Evolutionary conservation across 2,329 filamentous ascomycete genomes (phyloP).

Genomic region (Gyromitra esculenta): DNA sequence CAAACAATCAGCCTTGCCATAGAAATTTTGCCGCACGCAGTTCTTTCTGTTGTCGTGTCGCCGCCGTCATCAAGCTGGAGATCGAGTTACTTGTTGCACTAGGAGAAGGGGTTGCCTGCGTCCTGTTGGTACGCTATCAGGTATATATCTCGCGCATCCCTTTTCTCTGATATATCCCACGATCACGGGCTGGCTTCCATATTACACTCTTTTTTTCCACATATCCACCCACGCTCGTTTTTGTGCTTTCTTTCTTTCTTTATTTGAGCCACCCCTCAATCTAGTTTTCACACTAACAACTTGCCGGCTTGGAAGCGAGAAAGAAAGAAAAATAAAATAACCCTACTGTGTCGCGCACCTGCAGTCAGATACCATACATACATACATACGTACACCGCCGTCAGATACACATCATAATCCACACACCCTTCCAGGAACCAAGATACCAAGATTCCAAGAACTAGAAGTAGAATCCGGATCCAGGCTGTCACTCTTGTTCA

Average conservation of each 20-base stretch:
- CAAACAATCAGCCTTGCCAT: constrained; percentile 46
- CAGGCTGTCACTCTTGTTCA: constrained; percentile 2
- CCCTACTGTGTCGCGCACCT: constrained; percentile 18
- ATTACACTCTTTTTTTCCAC: constrained; percentile 27
- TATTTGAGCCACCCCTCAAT: not conserved
- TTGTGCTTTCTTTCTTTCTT: not conserved
- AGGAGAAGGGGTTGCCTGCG: constrained; percentile 30
- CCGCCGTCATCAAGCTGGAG: constrained; percentile 13
- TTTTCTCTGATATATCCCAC: constrained; percentile 33
- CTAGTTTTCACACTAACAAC: constrained; percentile 11
- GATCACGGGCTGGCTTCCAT: constrained; percentile 36
- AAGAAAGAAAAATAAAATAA: constrained; percentile 29
- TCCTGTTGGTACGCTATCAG: constrained; percentile 34
- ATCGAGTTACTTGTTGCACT: constrained; percentile 22
- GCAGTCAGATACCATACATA: not conserved
- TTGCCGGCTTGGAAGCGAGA: constrained; percentile 12
- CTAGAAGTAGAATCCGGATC: constrained; percentile 18
- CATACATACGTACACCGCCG: not conserved
- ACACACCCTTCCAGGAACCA: not conserved
- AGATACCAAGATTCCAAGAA: constrained; percentile 13
- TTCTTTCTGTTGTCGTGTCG: constrained; percentile 28
- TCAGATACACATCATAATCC: constrained; percentile 33
- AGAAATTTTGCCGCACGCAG: constrained; percentile 31
- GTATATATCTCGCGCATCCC: constrained; percentile 41
- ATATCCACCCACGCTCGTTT: constrained; percentile 5